Conservation (phyloP, 1,284 basidiomycete species). For the Ceratobasidium sp. region DNA sequence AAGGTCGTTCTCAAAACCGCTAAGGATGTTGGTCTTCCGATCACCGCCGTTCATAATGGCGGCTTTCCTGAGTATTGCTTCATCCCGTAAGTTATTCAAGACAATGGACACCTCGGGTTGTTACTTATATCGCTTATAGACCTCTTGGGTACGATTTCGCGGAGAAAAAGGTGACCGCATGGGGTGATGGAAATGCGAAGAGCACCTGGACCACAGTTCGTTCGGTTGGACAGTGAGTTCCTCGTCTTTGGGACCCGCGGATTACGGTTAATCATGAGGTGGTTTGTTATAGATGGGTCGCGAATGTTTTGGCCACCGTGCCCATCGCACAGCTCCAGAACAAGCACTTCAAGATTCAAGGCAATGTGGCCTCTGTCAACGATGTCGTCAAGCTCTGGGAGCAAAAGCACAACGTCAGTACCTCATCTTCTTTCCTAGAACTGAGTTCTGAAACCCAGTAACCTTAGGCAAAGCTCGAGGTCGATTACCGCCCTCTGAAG, state of each 20-base stretch:
- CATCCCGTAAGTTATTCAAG: slow-evolving; percentile 17
- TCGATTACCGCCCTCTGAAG: slow-evolving; percentile 17
- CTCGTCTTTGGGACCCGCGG: no score
- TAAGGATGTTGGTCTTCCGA: slow-evolving; percentile 25
- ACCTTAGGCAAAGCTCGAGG: slow-evolving; percentile 15
- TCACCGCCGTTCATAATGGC: slow-evolving; percentile 5
- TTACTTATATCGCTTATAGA: not conserved
- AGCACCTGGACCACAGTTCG: slow-evolving; percentile 27
- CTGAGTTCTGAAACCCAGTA: not conserved
- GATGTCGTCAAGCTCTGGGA: slow-evolving; percentile 36
- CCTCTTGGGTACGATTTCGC: slow-evolving; percentile 22
- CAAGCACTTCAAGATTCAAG: slow-evolving; percentile 29
- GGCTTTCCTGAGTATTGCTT: slow-evolving; percentile 39
- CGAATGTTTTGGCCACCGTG: slow-evolving; percentile 27
- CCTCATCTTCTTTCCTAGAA: not conserved
- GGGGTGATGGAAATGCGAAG: slow-evolving; percentile 36
- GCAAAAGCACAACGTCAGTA: slow-evolving; percentile 36
- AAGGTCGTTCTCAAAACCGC: slow-evolving; percentile 26
- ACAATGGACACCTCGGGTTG: not conserved
- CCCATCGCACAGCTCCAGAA: slow-evolving; percentile 30
- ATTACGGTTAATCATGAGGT: not conserved
- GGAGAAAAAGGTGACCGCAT: slow-evolving; percentile 25
- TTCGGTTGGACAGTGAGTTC: slow-evolving; percentile 26
- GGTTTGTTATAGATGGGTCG: slow-evolving; percentile 7
- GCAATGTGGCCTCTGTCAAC: not conserved